Base-by-base conservation (phyloP, 106 monocot species). In the Amphibolis antarctica region DNA sequence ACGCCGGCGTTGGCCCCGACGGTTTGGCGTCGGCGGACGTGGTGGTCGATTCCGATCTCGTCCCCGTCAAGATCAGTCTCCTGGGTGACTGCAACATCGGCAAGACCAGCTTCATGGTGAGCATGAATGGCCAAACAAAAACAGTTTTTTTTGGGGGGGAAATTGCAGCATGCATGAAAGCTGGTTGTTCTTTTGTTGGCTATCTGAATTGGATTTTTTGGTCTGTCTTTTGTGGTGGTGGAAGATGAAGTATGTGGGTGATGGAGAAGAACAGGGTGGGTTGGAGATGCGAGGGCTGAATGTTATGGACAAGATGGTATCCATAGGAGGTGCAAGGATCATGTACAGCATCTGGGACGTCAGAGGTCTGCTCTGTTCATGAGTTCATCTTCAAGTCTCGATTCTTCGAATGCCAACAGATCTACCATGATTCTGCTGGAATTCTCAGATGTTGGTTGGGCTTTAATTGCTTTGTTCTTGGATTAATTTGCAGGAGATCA, bases 61-160 rank as follows among this genome's bases (percentile, higher is more conserved):
- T 83, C 21, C 56, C 75, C 5, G 70, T 92, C 74, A 92, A 92
- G 69, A 61, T 92, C 19, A 81, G 83, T 75, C 73, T 92, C 53
- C 74, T 92, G 36, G 91, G 91, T 17, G 91, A 92, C 55, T 79
- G 83, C 61, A 75, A 58, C n/a, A 83, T 79, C 14, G 91, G 91
- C 1, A 92, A 92, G 59, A 92, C 91, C 5, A 86, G 81, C 60
- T 92, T 92, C 83, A 83, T 92, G 91, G 90, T 91, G 74, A 23
- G 29, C 17, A 28, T 15, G 28, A 42, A 19, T 10, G 13, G 28
- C 22, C 36, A 7, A 36, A 36, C n/a, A 36, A 36, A 36, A 36
- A 36, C 36, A 36, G 7, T n/a, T n/a, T n/a, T n/a, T n/a, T n/a
- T n/a, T n/a, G n/a, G n/a, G n/a, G n/a, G n/a, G n/a, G n/a, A n/a